Base-by-base conservation (phyloP, 2,329 filamentous ascomycete genomes). In the Trichoderma breve region DNA sequence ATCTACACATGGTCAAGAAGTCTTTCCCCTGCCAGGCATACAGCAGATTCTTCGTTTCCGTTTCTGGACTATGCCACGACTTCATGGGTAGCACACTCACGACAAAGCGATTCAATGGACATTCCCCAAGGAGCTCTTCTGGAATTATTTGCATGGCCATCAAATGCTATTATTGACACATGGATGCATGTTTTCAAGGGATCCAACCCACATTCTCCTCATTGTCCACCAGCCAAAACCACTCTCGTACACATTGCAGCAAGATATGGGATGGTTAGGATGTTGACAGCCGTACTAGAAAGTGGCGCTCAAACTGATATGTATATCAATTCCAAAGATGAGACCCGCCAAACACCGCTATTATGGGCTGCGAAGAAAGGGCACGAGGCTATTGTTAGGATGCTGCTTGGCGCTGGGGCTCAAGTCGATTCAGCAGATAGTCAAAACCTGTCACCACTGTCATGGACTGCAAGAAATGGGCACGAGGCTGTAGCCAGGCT, bases 31-130 rank as follows among this genome's bases (percentile, higher is more conserved):
- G 24, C 24, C 24, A 24, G 24, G 24, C 24, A 24, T 24, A 24
- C 24, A 24, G 24, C 24, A 24, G 24, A 24, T 24, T 24, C 24
- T 24, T 24, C 24, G 24, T 74, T 72, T 51, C 60, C 39, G 9
- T 63, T 72, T 6, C 6, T 73, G n/a, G 0, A 24, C 3, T 74
- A 74, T 43, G 72, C 72, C 12, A 43, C 61, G 6, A 65, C 14
- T 5, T 63, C 55, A 3, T 74, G 72, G 73, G 21, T 64, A 18
- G 2, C 8, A 18, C 73, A 73, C 30, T 61, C 24, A 24, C 51
- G 60, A 26, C 6, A 57, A 51, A 73, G 72, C 32, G 61, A 74
- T 18, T 11, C 6, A 2, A n/a, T 7, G 6, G 26, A 18, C n/a
- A 18, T 51, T 5, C 36, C 61, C n/a, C 67, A 66, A 14, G 67